These are phyloP conservation scores for Rhizopogon vinicolor DNA, from an alignment of 768 basidiomycete species.

Conservation along the genomic window DNA sequence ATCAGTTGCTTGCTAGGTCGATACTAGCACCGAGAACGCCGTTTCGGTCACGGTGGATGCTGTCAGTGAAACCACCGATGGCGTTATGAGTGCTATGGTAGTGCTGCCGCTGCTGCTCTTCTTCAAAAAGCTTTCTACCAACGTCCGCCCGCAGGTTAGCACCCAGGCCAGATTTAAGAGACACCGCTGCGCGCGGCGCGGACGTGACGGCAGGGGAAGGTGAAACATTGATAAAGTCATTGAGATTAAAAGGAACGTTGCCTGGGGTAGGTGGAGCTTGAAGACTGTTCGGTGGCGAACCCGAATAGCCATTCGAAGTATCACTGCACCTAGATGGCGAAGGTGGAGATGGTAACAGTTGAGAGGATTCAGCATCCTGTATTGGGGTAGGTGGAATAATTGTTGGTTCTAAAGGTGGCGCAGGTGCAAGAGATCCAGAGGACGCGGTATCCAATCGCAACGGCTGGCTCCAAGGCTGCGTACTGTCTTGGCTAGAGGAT, in stretches of 20 bases:
- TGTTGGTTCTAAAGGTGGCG: slow-evolving; percentile 25
- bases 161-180: slow-evolving; percentile 30
- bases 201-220: slow-evolving; percentile 49
- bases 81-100: slow-evolving; percentile 7
- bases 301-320: not conserved
- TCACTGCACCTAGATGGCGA: slow-evolving; percentile 22
- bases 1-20: slow-evolving; percentile 24
- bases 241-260: slow-evolving; percentile 51
- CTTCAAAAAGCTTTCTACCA: slow-evolving; percentile 67
- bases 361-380: slow-evolving; percentile 17
- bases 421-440: slow-evolving; percentile 17
- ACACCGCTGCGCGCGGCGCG: slow-evolving; percentile 26
- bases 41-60: slow-evolving; percentile 21
- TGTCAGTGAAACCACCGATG: slow-evolving; percentile 15
- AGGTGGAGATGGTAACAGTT: slow-evolving; percentile 18
- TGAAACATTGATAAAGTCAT: slow-evolving; percentile 71
- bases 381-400: slow-evolving; percentile 31
- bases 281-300: slow-evolving; percentile 8
- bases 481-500: slow-evolving; percentile 19
- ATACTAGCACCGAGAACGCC: slow-evolving; percentile 25
- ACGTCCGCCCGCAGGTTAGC: slow-evolving; percentile 59
- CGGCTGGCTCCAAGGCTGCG: slow-evolving; percentile 17
- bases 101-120: slow-evolving; percentile 51
- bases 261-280: slow-evolving; percentile 33
- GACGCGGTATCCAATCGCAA: slow-evolving; percentile 12